Evolutionary conservation across 2,329 filamentous ascomycete species (phyloP), one percentile per base, ranked within the genome.

Genomic region (Colletotrichum higginsianum): DNA sequence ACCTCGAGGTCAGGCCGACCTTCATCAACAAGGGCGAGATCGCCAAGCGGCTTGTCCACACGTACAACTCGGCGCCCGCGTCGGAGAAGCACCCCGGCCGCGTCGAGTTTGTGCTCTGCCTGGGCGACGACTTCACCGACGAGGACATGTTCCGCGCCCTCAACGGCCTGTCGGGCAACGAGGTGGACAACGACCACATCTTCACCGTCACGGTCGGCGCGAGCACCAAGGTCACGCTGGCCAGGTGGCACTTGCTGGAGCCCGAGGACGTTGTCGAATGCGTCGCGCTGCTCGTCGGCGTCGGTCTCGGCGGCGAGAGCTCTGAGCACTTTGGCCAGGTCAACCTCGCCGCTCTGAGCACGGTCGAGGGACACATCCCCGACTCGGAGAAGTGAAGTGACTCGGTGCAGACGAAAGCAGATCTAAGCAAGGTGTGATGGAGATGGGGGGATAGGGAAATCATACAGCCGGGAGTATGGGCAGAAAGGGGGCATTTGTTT

Each of bases 21-120:
- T 98, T 97, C 78, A 95, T 99, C 84, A 98, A 98, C 87, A 99
- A 99, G 86, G 96, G 96, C 40, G 95, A 97, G 82, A 98, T 98
- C 75, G 94, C 92, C 18, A 95, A 94, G 84, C 91, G 92, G 7
- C 87, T 99, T 21, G 91, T 98, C 47, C 85, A 89, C 26, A 91
- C 91, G 58, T 97, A 97, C 81, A 91, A 87, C 76, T 83, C 82
- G 68, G 84, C 78, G 4, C 83, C 85, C 8, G 84, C 82, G 2
- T 86, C 86, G 4, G 85, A 82, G 60, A 77, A 77, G 6, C 78
- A 78, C 35, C 77, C 80, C 6, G 82, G 90, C 61, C 88, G 89
- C 64, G 89, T 95, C 0, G 94, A 96, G 76, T 98, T 98, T 78
- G 91, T 97, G 13, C 87, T 98, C 62, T 99, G 96, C 82, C 85